A percentile compares a stretch with the other conserved stretches of the same genome.
Conservation (phyloP, 2,329 filamentous ascomycete species). For the Pseudogymnoascus sp. region DNA sequence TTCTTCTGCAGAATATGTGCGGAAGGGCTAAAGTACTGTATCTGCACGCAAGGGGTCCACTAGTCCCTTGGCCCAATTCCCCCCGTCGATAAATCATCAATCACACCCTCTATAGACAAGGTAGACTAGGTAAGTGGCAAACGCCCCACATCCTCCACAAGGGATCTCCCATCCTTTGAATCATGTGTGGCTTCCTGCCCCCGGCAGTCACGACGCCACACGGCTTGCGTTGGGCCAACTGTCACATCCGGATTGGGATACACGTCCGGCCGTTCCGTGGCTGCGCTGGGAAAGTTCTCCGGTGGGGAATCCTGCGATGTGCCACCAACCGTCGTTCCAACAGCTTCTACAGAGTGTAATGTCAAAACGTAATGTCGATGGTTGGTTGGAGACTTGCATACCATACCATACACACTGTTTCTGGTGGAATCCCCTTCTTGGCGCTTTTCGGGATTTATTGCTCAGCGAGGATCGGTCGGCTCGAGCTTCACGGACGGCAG, state of each 20-base stretch:
- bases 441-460: background rate
- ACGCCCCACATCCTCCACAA: background rate
- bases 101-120: background rate
- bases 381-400: background rate
- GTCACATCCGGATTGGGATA: background rate
- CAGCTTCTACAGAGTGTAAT: background rate
- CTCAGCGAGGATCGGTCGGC: background rate
- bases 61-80: background rate
- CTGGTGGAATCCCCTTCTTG: background rate
- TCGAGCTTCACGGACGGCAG: background rate
- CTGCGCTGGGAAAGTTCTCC: background rate
- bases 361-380: background rate
- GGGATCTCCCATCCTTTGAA: background rate
- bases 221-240: background rate
- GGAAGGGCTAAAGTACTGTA: background rate
- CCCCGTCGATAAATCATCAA: background rate
- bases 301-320: background rate
- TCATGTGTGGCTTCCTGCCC: background rate
- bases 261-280: background rate
- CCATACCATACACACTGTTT: background rate
- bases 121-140: background rate
- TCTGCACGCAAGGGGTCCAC: background rate
- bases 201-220: background rate
- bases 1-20: slow-evolving; percentile 1
- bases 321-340: background rate